Percentiles rank a stretch among this genome's conserved stretches.
Conservation (phyloP, 2,329 filamentous ascomycete species). For the Fusarium sp. region DNA sequence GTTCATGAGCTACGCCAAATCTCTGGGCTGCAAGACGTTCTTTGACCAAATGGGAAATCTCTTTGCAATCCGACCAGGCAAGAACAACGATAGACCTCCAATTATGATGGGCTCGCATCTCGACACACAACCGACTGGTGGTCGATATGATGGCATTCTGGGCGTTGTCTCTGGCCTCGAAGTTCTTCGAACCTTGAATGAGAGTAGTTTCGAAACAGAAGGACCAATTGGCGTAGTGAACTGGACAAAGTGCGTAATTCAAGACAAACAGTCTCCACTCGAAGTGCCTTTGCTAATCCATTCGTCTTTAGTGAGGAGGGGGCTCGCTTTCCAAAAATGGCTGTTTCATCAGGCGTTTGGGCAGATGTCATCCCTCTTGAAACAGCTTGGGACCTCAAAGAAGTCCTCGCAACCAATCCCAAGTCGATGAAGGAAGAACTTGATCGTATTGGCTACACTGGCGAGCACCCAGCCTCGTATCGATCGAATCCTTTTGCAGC, state of each 20-base stretch:
- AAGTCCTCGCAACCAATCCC: not conserved
- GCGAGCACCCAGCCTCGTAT: not conserved
- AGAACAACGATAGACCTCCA: not conserved
- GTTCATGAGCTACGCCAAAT: slow-evolving; percentile 21
- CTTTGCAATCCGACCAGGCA: not conserved
- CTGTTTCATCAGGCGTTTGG: slow-evolving; percentile 8
- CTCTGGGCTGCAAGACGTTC: not conserved
- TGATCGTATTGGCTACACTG: slow-evolving; percentile 7
- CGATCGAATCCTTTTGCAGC: slow-evolving; percentile 4
- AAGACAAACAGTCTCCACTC: fast-evolving
- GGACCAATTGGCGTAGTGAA: slow-evolving; percentile 4
- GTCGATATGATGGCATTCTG: slow-evolving; percentile 8
- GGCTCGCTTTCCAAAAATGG: slow-evolving; percentile 21
- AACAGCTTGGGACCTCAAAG: not conserved
- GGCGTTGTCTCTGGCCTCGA: slow-evolving; percentile 11
- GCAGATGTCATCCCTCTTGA: slow-evolving; percentile 5
- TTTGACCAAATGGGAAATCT: slow-evolving; percentile 17
- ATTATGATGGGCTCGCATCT: slow-evolving; percentile 21
- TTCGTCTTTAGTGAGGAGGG: not conserved
- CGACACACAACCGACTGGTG: slow-evolving; percentile 14
- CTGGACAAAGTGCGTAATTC: slow-evolving; percentile 9
- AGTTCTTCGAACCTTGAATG: slow-evolving; percentile 7
- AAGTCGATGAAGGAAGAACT: slow-evolving; percentile 27
- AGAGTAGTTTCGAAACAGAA: not conserved
- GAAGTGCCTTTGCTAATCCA: too few relatives aligned